Percentiles rank a stretch among this genome's conserved stretches.
Conservation (phyloP, 495 filamentous ascomycete genomes). For the Annulohypoxylon nitens region DNA sequence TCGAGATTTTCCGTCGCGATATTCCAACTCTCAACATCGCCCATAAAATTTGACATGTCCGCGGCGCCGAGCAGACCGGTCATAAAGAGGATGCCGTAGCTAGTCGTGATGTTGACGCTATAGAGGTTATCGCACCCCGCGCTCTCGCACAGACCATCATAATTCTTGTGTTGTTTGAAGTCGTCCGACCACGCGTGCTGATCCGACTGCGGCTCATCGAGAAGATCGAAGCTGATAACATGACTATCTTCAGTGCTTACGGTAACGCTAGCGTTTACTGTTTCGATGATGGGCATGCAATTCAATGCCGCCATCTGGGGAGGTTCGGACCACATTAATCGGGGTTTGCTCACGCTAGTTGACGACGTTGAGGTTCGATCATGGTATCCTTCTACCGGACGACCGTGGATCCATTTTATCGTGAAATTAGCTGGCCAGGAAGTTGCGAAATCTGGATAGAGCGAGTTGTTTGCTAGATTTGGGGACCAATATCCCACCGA, state of each 20-base stretch:
- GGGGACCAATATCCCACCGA: constrained; percentile 31
- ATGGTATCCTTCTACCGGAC: constrained; percentile 36
- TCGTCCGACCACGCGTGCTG: constrained; percentile 49
- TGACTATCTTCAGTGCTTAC: constrained; percentile 49
- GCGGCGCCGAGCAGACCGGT: constrained; percentile 50
- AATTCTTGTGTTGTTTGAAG: constrained; percentile 29
- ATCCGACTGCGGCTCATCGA: constrained; percentile 30
- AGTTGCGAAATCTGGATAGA: constrained; percentile 15
- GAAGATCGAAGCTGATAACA: constrained; percentile 50
- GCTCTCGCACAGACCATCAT: neutral
- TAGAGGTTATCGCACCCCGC: constrained; percentile 4
- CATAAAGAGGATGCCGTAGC: constrained; percentile 55
- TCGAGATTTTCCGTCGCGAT: constrained; percentile 44
- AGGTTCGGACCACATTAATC: constrained; percentile 44
- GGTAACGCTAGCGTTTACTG: constrained; percentile 49
- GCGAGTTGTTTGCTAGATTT: neutral
- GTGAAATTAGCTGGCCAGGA: constrained; percentile 52
- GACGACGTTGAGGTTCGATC: neutral
- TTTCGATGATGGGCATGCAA: constrained; percentile 54
- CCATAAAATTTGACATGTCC: constrained; percentile 29
- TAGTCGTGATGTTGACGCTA: constrained; percentile 33
- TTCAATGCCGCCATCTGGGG: constrained; percentile 48
- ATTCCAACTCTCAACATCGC: neutral
- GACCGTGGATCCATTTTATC: constrained; percentile 52
- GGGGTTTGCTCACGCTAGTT: neutral